Evolutionary conservation across 768 basidiomycete genomes (phyloP).

Genomic region (Pleurotus tuber-regium): DNA sequence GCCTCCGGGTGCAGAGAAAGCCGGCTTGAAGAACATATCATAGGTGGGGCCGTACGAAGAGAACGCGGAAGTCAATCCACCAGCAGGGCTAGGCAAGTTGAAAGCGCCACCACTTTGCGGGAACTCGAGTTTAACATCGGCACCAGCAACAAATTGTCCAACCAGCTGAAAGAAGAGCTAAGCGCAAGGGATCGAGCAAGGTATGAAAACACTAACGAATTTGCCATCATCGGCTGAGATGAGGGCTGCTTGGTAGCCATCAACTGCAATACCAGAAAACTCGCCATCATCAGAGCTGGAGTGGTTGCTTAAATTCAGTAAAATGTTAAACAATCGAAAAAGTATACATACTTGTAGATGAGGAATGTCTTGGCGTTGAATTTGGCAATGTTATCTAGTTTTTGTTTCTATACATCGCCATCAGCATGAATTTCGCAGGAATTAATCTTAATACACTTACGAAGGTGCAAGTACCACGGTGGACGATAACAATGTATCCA

Average conservation of each 20-base stretch:
- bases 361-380: constrained; percentile 48
- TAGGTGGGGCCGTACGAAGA: constrained; percentile 59
- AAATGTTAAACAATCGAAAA: constrained; percentile 5
- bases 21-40: constrained; percentile 57
- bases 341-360: constrained; percentile 50
- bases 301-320: constrained; percentile 21
- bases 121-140: constrained; percentile 41
- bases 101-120: constrained; percentile 41
- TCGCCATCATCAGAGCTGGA: constrained; percentile 37
- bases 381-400: constrained; percentile 50
- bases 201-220: constrained; percentile 36
- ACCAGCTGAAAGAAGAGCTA: constrained; percentile 36
- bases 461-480: constrained; percentile 58
- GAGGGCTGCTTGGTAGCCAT: constrained; percentile 45
- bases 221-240: constrained; percentile 55
- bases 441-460: constrained; percentile 25
- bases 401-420: constrained; percentile 33
- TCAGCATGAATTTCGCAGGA: background rate
- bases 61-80: constrained; percentile 59
- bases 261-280: constrained; percentile 40
- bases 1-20: constrained; percentile 52
- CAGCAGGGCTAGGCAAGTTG: constrained; percentile 45
- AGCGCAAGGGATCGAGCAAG: background rate
- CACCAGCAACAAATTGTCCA: constrained; percentile 44
- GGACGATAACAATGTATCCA: constrained; percentile 50